Percentiles rank a stretch among this genome's conserved stretches.
phyloP scores from a whole-genome alignment of 257 asterid species.

The Ophiorrhiza pumila region DNA sequence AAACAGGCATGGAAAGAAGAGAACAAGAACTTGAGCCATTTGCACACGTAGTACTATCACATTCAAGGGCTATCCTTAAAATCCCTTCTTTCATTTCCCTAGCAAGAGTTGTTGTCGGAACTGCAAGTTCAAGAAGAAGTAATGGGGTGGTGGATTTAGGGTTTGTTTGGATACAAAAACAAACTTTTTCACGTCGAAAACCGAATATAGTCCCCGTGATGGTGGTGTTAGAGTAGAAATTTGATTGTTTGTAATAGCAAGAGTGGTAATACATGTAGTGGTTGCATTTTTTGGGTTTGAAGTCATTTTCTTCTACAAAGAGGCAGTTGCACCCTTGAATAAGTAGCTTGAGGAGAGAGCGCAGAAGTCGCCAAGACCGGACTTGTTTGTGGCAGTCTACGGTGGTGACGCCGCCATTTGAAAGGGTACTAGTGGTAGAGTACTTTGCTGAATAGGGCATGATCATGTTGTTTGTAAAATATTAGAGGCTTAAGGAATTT shows the following conservation, averaged over 20 bases:
- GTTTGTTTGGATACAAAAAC: slow-evolving; percentile 50
- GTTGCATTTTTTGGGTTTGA: slow-evolving; percentile 9
- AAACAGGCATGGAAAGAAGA: slow-evolving; percentile 41
- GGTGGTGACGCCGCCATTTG: slow-evolving; percentile 34
- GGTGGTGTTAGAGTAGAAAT: slow-evolving; percentile 22
- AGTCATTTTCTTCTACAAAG: slow-evolving; percentile 32
- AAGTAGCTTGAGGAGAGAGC: slow-evolving; percentile 45
- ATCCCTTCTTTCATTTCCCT: slow-evolving; percentile 59
- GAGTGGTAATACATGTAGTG: background rate
- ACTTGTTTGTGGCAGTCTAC: slow-evolving; percentile 69
- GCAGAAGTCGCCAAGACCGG: slow-evolving; percentile 69
- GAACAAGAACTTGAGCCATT: slow-evolving; percentile 11
- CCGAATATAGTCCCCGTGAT: slow-evolving; percentile 51
- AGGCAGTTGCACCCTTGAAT: slow-evolving; percentile 57
- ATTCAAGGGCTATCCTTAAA: slow-evolving; percentile 48
- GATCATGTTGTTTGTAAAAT: slow-evolving; percentile 16
- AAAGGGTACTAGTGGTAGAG: slow-evolving; percentile 14
- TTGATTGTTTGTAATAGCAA: background rate
- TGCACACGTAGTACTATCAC: slow-evolving; percentile 6
- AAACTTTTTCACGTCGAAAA: slow-evolving; percentile 48
- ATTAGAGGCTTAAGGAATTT: background rate
- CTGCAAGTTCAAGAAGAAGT: slow-evolving; percentile 55
- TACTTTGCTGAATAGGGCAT: slow-evolving; percentile 20
- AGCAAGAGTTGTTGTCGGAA: slow-evolving; percentile 52
- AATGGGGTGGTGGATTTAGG: slow-evolving; percentile 41